Base-by-base conservation (phyloP, 345 rosid genomes). In the Psidium guajava region DNA sequence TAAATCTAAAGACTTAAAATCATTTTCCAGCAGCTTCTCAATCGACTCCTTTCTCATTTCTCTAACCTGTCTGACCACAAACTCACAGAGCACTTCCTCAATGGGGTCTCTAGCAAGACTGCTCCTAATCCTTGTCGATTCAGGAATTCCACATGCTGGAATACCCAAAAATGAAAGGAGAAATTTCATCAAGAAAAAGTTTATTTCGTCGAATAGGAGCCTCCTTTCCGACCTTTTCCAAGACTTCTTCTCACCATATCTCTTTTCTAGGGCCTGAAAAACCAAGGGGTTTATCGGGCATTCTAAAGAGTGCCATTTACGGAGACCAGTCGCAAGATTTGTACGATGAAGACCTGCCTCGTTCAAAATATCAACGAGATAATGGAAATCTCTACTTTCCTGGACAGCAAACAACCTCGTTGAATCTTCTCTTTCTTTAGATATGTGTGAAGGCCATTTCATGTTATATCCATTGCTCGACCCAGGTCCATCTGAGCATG, bases 221-320 rank as follows among this genome's bases (percentile, higher is more conserved):
- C 86, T 91, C 90, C 98, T 92, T 21, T 91, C 98, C 20, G 95
- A 91, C 54, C 91, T 95, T 89, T 89, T 91, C 99, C 99, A 95
- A 47, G 91, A 90, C 56, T 87, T 87, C 82, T 90, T 93, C 42
- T 88, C 92, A 51, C 90, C 92, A 57, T 94, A 94, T 93, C 92
- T 95, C 88, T 94, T 95, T 94, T 97, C 99, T 83, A 97, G 85
- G 59, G 86, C 88, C 89, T 92, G 95, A 13, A 97, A 97, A 84
- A 93, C 86, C 21, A 85, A 82, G 22, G 89, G 86, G 82, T 88
- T 91, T 58, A 92, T 83, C 27, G 90, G 90, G 81, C 82, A 80
- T 84, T 90, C 92, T 6, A 82, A 84, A 11, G 90, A 87, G 56
- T 88, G 85, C 87, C 87, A 53, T 28, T 85, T 73, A 3, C 86